Evolutionary conservation across 345 rosid genomes (phyloP).

Genomic region (Ricinus communis): DNA sequence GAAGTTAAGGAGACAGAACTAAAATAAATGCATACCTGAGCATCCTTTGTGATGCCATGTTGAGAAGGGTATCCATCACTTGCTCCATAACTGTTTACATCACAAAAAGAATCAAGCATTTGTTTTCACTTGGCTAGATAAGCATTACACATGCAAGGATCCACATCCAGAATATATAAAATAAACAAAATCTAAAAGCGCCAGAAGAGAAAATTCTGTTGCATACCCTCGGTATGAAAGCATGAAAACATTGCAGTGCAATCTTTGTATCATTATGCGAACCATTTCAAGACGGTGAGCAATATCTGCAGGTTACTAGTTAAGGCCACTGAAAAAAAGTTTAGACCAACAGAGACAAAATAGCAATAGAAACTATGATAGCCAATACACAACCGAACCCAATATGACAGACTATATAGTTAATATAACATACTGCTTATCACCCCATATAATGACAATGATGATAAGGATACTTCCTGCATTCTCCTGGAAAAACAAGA

Average conservation of each 20-base stretch:
- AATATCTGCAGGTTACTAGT: slow-evolving; percentile 65
- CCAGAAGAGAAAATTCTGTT: slow-evolving; percentile 5
- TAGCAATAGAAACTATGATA: slow-evolving; percentile 8
- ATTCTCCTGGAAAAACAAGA: slow-evolving; percentile 96
- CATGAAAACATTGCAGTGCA: slow-evolving; percentile 97
- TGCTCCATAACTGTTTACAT: slow-evolving; percentile 69
- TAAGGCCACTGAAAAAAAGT: slow-evolving; percentile 39
- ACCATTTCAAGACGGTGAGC: slow-evolving; percentile 99
- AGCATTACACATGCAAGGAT: slow-evolving; percentile 19
- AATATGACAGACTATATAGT: no score
- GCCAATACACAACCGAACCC: not conserved
- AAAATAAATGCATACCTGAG: slow-evolving; percentile 62
- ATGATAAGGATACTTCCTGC: slow-evolving; percentile 96
- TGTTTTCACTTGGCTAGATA: slow-evolving; percentile 16
- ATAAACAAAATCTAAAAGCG: not conserved
- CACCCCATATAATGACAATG: not conserved
- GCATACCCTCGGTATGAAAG: slow-evolving; percentile 95
- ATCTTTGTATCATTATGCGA: slow-evolving; percentile 74
- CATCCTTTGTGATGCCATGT: slow-evolving; percentile 79
- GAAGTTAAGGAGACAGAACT: slow-evolving; percentile 7
- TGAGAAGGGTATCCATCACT: slow-evolving; percentile 99
- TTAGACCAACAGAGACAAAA: not conserved
- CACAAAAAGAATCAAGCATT: slow-evolving; percentile 21
- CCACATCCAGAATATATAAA: not conserved
- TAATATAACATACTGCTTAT: no score